These are phyloP conservation scores for Luvunga scandens DNA, from an alignment of 345 rosid species.

Conservation along the genomic window DNA sequence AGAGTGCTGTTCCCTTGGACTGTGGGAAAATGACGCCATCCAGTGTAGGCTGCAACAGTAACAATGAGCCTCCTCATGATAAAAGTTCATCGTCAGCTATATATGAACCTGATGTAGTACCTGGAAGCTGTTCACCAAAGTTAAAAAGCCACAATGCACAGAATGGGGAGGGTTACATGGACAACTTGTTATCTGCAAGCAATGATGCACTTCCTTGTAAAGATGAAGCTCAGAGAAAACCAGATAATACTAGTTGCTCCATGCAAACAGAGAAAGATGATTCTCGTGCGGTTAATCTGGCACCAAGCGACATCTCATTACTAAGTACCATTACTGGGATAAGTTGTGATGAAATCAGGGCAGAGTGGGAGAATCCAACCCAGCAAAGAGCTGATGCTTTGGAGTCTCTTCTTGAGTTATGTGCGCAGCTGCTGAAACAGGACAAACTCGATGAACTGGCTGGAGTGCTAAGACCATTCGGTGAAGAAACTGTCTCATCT, in stretches of 20 bases:
- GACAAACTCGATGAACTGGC: constrained; percentile 84
- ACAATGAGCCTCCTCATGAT: constrained; percentile 19
- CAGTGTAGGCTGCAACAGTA: constrained; percentile 8
- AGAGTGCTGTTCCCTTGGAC: constrained; percentile 21
- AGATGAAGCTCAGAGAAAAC: constrained; percentile 24
- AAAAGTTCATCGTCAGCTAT: constrained; percentile 27
- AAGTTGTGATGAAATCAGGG: constrained; percentile 43
- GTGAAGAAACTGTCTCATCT: constrained; percentile 85
- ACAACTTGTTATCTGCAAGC: constrained; percentile 31
- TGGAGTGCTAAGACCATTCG: constrained; percentile 88
- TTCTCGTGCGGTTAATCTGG: constrained; percentile 24
- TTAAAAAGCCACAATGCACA: constrained; percentile 25
- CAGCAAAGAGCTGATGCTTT: constrained; percentile 87
- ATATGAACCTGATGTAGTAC: constrained; percentile 26
- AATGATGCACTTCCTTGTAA: constrained; percentile 15
- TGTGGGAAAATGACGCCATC: constrained; percentile 17
- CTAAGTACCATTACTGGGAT: constrained; percentile 53
- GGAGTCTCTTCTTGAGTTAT: constrained; percentile 87
- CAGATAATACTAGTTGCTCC: constrained; percentile 26
- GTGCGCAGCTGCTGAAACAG: constrained; percentile 85
- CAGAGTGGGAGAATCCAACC: constrained; percentile 50
- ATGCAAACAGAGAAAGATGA: constrained; percentile 33
- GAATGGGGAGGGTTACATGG: constrained; percentile 32
- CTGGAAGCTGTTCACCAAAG: constrained; percentile 24
- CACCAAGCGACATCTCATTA: constrained; percentile 49